A percentile compares a stretch with the other conserved stretches of the same genome.
These are phyloP conservation scores for Blastocystis sp. DNA, from an alignment of 352 stramenopile genomes.

Conservation along the genomic window DNA sequence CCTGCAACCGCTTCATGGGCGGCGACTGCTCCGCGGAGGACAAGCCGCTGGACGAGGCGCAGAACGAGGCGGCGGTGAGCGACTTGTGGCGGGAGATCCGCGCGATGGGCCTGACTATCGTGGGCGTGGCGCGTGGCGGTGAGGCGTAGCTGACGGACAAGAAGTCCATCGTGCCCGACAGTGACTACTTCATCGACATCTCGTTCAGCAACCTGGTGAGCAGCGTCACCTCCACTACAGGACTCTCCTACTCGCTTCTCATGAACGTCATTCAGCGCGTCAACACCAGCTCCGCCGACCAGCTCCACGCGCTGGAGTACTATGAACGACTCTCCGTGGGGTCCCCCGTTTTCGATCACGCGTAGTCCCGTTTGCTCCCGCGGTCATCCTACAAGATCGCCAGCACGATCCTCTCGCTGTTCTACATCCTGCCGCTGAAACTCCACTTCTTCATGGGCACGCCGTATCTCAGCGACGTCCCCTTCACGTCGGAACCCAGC, in stretches of 20 bases:
- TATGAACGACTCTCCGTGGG: constrained; percentile 19
- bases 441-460: constrained; percentile 67
- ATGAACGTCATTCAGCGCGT: neutral
- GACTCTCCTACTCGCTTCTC: neutral
- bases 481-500: neutral
- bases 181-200: constrained; percentile 37
- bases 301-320: constrained; percentile 31
- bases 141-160: constrained; percentile 24
- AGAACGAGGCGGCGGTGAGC: neutral
- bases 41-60: neutral
- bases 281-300: neutral
- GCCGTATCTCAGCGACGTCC: constrained; percentile 28
- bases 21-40: neutral
- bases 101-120: constrained; percentile 7
- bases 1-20: neutral
- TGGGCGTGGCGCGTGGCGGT: neutral
- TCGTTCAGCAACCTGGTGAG: constrained; percentile 8
- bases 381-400: constrained; percentile 60
- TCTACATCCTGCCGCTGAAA: constrained; percentile 41
- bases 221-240: neutral
- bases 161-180: neutral
- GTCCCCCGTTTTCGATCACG: neutral
- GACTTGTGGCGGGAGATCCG: constrained; percentile 35
- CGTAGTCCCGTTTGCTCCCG: constrained; percentile 7
- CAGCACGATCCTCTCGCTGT: constrained; percentile 16